Percentiles rank a stretch among this genome's conserved stretches.
Conservation (phyloP, 805 yeast species). For the Lipomyces yamanashiensis region DNA sequence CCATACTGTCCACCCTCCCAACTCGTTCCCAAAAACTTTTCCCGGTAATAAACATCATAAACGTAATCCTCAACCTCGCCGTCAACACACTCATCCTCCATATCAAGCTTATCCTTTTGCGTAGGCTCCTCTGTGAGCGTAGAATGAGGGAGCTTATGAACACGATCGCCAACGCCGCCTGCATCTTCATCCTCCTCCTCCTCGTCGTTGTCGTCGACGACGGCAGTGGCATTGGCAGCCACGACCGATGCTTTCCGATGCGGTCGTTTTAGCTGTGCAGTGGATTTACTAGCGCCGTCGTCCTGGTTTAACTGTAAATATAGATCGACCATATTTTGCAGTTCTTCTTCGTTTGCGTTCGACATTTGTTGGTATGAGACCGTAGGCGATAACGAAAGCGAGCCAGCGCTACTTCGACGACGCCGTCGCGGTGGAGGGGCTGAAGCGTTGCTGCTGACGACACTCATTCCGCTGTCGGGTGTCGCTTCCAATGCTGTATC, state of each 20-base stretch:
- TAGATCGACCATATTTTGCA: conserved; percentile 35
- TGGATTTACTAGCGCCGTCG: conserved; percentile 9
- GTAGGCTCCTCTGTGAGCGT: not conserved
- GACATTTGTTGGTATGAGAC: conserved; percentile 26
- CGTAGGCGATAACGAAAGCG: conserved; percentile 32
- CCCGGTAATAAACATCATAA: conserved; percentile 83
- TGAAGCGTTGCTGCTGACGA: not conserved
- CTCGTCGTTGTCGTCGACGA: conserved; percentile 1
- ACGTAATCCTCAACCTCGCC: conserved; percentile 70
- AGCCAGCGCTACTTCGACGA: conserved; percentile 18
- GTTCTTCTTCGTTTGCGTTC: conserved; percentile 31
- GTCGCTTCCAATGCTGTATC: not conserved
- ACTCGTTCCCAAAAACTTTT: conserved; percentile 47
- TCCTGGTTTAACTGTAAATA: conserved; percentile 28
- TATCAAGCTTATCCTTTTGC: not conserved
- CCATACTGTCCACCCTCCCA: conserved; percentile 37
- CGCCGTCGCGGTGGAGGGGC: conserved; percentile 7
- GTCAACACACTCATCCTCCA: conserved; percentile 29
- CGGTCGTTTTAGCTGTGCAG: conserved; percentile 22
- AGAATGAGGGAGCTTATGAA: not conserved
- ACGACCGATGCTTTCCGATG: conserved; percentile 6
- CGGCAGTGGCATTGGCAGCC: not conserved
- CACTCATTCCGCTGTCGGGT: not conserved
- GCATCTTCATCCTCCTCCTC: not conserved
- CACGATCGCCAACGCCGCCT: not conserved